These are phyloP conservation scores for Oryza australiensis DNA, from an alignment of 176 grass and related monocot genomes.

Conservation along the genomic window DNA sequence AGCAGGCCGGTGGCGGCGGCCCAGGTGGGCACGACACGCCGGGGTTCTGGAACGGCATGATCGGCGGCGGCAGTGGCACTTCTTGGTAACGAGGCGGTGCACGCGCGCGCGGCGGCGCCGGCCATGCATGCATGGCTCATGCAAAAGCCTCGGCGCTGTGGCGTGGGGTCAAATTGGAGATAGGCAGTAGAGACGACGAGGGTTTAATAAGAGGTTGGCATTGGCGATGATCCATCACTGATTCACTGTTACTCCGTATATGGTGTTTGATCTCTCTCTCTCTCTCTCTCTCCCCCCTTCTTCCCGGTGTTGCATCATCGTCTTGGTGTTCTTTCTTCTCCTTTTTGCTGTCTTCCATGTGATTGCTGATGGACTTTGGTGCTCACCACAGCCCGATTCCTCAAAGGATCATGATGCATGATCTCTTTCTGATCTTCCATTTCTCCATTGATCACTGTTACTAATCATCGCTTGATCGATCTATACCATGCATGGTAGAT, in stretches of 20 bases:
- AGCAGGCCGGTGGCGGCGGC: conserved; percentile 18
- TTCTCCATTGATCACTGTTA: neutral
- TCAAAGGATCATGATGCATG: conserved; percentile 29
- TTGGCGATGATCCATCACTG: conserved; percentile 18
- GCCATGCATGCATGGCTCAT: conserved; percentile 49
- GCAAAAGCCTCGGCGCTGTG: neutral
- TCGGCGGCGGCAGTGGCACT: conserved; percentile 53
- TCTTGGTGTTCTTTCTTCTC: conserved; percentile 39
- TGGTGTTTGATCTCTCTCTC: conserved; percentile 43
- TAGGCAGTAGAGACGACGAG: conserved; percentile 28
- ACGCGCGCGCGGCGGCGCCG: conserved; percentile 21
- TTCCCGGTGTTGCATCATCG: conserved; percentile 6
- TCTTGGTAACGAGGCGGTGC: conserved; percentile 50
- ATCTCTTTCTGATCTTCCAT: conserved; percentile 25
- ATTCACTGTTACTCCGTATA: conserved; percentile 23
- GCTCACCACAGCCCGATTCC: conserved; percentile 36
- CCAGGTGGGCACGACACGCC: conserved; percentile 39
- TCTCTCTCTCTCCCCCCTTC: neutral
- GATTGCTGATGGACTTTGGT: conserved; percentile 41
- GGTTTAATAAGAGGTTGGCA: conserved; percentile 53
- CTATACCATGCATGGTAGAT: conserved; percentile 12
- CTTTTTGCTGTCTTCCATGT: conserved; percentile 21
- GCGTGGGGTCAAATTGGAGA: conserved; percentile 9
- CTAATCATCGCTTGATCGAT: conserved; percentile 18
- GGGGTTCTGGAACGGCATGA: conserved; percentile 65